Base-by-base conservation (phyloP, 1,284 basidiomycete genomes). In the Singerocomus inundabilis region DNA sequence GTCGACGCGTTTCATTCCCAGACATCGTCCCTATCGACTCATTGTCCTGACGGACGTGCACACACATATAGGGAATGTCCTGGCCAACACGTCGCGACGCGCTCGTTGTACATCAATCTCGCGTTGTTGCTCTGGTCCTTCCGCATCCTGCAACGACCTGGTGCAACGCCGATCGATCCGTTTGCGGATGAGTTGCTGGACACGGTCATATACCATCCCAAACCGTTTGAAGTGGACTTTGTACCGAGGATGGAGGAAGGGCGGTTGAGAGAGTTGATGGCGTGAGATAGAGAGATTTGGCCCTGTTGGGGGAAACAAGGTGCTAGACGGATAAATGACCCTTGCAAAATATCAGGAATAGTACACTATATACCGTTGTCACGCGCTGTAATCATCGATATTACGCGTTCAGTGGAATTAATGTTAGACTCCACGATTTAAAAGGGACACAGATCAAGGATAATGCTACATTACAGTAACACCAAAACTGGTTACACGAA, bases 101-200 rank as follows among this genome's bases (percentile, higher is more conserved):
- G 67, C 24, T 72, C 71, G 10, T 39, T 72, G 4, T 72, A 66
- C 49, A 70, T 73, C 43, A 71, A 62, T 44, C 63, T 66, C 1
- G 67, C 69, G 13, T 47, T 63, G 6, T 37, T 70, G 1, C 54
- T 71, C 7, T 72, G 71, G 69, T 62, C 72, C 5, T 73, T 72
- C 62, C 58, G 59, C 13, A 67, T 73, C 21, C 40, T 51, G 1
- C 56, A 68, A 46, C 64, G 70, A 47, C 62, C 65, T 0, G 47
- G 46, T 4, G 57, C 56, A 21, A 21, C 21, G 6, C 68, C 70
- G 0, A 70, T 72, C 42, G 58, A 71, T 49, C 28, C 48, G 13
- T 33, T 10, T 11, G 59, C 54, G 1, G 43, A 61, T 32, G 62
- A 51, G 3, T 66, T 70, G 29, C 6, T 5, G 21, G 47, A 51